Evolutionary conservation across 2,329 filamentous ascomycete genomes (phyloP).

Genomic region (Aureobasidium sp.): DNA sequence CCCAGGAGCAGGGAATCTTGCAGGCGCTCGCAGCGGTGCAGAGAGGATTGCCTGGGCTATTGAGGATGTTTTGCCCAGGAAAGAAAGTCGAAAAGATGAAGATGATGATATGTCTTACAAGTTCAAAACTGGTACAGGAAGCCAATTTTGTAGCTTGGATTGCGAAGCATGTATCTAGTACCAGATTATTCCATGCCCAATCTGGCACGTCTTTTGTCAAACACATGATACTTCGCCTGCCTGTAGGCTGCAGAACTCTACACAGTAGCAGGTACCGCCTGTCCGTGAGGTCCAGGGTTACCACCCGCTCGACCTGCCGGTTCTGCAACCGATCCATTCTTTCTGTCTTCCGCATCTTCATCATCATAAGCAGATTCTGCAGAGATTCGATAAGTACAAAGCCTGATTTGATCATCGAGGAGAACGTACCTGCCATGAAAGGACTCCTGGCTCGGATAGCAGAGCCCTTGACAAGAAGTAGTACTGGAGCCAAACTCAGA

Average conservation of each 20-base stretch:
- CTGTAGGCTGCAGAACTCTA: neutral
- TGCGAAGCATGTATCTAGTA: constrained; percentile 1
- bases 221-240: too few species aligned
- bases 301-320: neutral
- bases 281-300: constrained; percentile 1
- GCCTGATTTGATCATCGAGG: constrained; percentile 76
- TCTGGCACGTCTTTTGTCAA: neutral
- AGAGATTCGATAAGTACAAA: constrained; percentile 22
- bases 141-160: constrained; percentile 30
- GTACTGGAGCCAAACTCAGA: constrained; percentile 36
- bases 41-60: constrained; percentile 68
- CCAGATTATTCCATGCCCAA: neutral
- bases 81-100: constrained; percentile 21
- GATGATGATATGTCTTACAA: constrained; percentile 18
- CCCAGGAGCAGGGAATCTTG: constrained; percentile 65
- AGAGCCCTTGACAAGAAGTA: constrained; percentile 28
- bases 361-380: constrained; percentile 23
- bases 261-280: constrained; percentile 1
- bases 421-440: neutral
- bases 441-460: constrained; percentile 22
- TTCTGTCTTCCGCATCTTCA: constrained; percentile 19
- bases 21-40: constrained; percentile 64
- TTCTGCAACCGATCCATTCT: neutral
- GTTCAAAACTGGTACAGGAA: constrained; percentile 36
- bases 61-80: constrained; percentile 46